Conservation (phyloP, 805 yeast genomes). For the Sungouiozyma intestinalis region DNA sequence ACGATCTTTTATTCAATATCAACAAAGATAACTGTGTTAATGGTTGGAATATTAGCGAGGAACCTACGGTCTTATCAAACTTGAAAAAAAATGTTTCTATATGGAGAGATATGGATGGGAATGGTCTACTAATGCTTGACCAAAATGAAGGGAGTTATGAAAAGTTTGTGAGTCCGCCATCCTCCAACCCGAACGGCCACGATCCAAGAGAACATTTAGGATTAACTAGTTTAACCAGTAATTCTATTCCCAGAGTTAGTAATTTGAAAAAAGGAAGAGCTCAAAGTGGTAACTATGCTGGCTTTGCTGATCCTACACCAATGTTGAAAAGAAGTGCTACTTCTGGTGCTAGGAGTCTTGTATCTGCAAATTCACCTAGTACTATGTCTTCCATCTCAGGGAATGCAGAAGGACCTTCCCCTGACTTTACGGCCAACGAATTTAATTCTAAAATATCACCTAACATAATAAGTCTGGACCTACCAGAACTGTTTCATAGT, state of each 20-base stretch:
- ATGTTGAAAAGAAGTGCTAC: conserved; percentile 9
- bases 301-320: conserved; percentile 10
- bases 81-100: conserved; percentile 17
- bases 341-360: conserved; percentile 12
- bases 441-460: conserved; percentile 12
- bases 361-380: conserved; percentile 4
- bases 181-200: not conserved
- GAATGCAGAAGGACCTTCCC: conserved; percentile 8
- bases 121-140: conserved; percentile 23
- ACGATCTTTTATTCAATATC: conserved; percentile 23
- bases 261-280: conserved; percentile 13
- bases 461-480: conserved; percentile 18
- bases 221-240: not conserved
- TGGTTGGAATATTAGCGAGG: conserved; percentile 26
- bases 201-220: not conserved
- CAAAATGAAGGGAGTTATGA: conserved; percentile 22
- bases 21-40: conserved; percentile 25
- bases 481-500: conserved; percentile 23
- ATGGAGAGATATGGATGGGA: conserved; percentile 32
- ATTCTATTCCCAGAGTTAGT: not conserved
- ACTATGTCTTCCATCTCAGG: conserved; percentile 7
- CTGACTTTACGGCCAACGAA: conserved; percentile 5
- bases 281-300: conserved; percentile 9
- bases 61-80: conserved; percentile 26
- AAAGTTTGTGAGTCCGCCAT: not conserved